Evolutionary conservation across 2,329 filamentous ascomycete genomes (phyloP), one percentile per base, ranked within the genome.

Genomic region (Penicillium italicum): DNA sequence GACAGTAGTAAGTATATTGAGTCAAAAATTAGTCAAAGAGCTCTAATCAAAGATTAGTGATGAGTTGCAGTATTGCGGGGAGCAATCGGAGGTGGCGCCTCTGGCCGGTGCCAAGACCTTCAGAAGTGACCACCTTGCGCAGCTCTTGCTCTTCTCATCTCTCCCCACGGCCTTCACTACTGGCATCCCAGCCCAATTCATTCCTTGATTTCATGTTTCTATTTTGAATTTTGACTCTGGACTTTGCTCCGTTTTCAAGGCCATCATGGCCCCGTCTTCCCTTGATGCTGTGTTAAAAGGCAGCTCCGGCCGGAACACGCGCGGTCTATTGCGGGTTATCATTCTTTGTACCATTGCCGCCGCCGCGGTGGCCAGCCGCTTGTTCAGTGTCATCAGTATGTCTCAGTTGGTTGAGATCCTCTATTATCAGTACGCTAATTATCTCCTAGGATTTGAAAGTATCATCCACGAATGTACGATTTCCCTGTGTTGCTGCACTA

Each of bases 381-480:
- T 99, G 66, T 99, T 99, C 83, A 97, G 91, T 70, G 94, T 99
- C 65, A 97, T 99, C 77, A 89, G 94, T 93, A 85, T 74, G 89
- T 84, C 59, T 54, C 46, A 58, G 55, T 45, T 53, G 33, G 55
- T 45, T 53, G 33, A 20, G 6, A 22, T 37, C 26, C 4, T 38
- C 18, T 1, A 33, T 34, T 54, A 52, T 56, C 28, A 53, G 50
- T 51, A 37, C 59, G 52, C 58, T 63, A 22, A 58, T 22, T 59
- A 58, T 46, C 53, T 31, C 33, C 12, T 69, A 93, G 90, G 90
- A 66, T 99, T 99, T 73, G 94, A 99, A 79, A 96, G 91, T 79
- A 99, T 99, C 72, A 99, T 99, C 71, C 94, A 99, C 82, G 94
- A 99, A 82, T 99, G 94, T 97, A 74, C 77, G 91, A 88, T 61